phyloP scores from a whole-genome alignment of 768 basidiomycete genomes.

The Lentinus tigrinus region DNA sequence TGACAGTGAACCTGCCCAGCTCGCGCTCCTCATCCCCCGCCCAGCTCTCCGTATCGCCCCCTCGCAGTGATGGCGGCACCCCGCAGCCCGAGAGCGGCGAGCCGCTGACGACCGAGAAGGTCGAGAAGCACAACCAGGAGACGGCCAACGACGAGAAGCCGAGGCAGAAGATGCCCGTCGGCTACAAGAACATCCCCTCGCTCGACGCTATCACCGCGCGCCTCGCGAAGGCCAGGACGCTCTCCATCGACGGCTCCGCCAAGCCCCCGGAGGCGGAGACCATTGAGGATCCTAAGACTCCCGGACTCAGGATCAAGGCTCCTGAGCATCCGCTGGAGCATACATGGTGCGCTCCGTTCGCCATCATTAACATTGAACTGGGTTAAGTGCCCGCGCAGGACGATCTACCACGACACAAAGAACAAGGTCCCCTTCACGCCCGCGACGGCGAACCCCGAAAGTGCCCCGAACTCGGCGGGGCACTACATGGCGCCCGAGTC shows the following conservation, averaged over 20 bases:
- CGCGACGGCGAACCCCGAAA: slow-evolving; percentile 25
- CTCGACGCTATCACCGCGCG: slow-evolving; percentile 84
- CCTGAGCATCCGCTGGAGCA: slow-evolving; percentile 86
- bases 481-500: slow-evolving; percentile 54
- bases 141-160: slow-evolving; percentile 31
- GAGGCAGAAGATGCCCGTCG: slow-evolving; percentile 46
- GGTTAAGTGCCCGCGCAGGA: slow-evolving; percentile 48
- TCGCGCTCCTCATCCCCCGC: slow-evolving; percentile 72
- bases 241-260: slow-evolving; percentile 57
- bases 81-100: slow-evolving; percentile 44
- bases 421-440: slow-evolving; percentile 62
- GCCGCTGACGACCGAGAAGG: slow-evolving; percentile 62
- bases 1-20: slow-evolving; percentile 62
- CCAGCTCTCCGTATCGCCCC: slow-evolving; percentile 46
- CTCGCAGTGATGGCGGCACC: slow-evolving; percentile 41
- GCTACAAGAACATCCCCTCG: slow-evolving; percentile 87
- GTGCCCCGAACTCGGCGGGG: slow-evolving; percentile 18
- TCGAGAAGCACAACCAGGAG: slow-evolving; percentile 65
- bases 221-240: slow-evolving; percentile 65
- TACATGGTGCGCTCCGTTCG: slow-evolving; percentile 55
- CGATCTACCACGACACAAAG: slow-evolving; percentile 88
- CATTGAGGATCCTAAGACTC: slow-evolving; percentile 82
- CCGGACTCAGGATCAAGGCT: slow-evolving; percentile 62
- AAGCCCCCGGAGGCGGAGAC: slow-evolving; percentile 77
- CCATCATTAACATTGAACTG: not conserved